Base-by-base conservation (phyloP, 352 stramenopile species). In the Bremia lactucae region DNA sequence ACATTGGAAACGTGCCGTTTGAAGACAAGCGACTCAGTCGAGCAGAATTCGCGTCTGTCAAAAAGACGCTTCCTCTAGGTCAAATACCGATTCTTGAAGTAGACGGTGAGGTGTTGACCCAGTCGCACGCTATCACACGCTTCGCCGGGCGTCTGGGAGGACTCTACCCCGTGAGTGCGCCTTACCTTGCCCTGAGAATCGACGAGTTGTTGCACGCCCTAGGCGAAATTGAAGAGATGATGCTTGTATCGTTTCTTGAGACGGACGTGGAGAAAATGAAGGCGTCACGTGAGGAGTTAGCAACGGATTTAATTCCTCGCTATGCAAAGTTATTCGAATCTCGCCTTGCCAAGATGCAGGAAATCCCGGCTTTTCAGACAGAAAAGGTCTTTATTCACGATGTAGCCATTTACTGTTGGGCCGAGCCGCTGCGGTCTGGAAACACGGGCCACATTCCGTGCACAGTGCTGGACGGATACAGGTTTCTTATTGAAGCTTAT, bases 61-160 rank as follows among this genome's bases (percentile, higher is more conserved):
- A 74, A 39, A 46, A 52, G 1, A 42, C 50, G 16, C 39, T 70
- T 20, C 68, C 64, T 0, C 52, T 72, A 33, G 63, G 53, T 0
- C 60, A 82, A 24, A 0, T 82, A 16, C 71, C 69, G 0, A 46
- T 59, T 15, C 49, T 80, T 6, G 62, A 76, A 19, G 54, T 83
- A 8, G 57, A 88, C 40, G 78, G 70, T 4, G 42, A 72, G 4
- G 50, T 65, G 16, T 55, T 86, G 35, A 66, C 62, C 0, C 74
- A 91, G 48, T 78, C 63, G 23, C 55, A 71, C 23, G 68, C 72
- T n/a, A 80, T 89, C 11, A 48, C 86, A 24, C 69, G 72, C 9
- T 91, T 76, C 40, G 76, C 68, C 10, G 83, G 80, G 1, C 64
- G 67, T 3, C 40, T 85, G 25, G 51, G 44, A 13, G 55, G 62